phyloP scores from a whole-genome alignment of 2,329 filamentous ascomycete species.

The Colletotrichum musicola region DNA sequence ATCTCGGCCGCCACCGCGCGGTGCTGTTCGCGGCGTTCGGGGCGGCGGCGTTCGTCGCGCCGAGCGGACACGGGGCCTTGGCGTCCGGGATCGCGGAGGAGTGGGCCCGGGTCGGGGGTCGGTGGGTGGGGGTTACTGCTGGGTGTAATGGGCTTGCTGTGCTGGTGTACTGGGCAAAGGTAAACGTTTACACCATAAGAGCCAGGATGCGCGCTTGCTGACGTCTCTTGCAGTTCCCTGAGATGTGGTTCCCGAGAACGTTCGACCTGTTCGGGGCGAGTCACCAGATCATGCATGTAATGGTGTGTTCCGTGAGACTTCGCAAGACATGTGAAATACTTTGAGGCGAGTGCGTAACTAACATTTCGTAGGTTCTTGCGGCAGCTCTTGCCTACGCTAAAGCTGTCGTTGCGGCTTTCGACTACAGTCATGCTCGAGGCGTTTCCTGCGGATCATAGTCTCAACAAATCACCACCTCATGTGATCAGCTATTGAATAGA shows the following conservation, averaged over 20 bases:
- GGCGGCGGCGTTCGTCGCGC: slow-evolving; percentile 22
- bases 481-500: neutral
- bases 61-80: slow-evolving; percentile 26
- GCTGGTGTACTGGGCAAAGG: slow-evolving; percentile 35
- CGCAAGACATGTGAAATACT: neutral
- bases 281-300: slow-evolving; percentile 63
- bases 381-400: slow-evolving; percentile 41
- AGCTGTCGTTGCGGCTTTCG: slow-evolving; percentile 25
- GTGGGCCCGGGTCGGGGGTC: slow-evolving; percentile 21
- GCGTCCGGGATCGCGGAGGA: slow-evolving; percentile 7
- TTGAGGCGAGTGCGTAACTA: neutral
- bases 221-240: slow-evolving; percentile 52
- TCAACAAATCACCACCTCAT: neutral
- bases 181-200: neutral
- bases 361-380: slow-evolving; percentile 43
- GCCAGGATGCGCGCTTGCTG: neutral
- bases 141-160: slow-evolving; percentile 28
- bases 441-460: neutral
- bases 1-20: slow-evolving; percentile 36
- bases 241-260: slow-evolving; percentile 54
- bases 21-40: slow-evolving; percentile 31
- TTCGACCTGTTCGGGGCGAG: slow-evolving; percentile 62
- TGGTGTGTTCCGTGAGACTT: slow-evolving; percentile 46
- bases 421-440: slow-evolving; percentile 4
- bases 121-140: slow-evolving; percentile 28